phyloP scores from a whole-genome alignment of 805 yeast genomes.

The Dipodascopsis uninucleata region DNA sequence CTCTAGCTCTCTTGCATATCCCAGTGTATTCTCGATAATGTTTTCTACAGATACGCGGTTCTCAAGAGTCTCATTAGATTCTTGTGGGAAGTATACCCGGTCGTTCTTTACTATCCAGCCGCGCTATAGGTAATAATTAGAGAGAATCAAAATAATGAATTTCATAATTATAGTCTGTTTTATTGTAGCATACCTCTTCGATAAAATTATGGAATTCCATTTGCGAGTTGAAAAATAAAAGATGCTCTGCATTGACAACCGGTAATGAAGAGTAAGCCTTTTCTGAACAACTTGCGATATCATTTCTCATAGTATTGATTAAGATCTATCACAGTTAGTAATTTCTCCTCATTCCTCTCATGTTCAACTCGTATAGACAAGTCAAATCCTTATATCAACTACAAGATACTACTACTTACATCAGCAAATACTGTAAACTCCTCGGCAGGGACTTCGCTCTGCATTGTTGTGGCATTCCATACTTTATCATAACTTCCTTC shows the following conservation, averaged over 20 bases:
- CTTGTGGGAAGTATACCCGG: slow-evolving; percentile 37
- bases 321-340: slow-evolving; percentile 11
- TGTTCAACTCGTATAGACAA: neutral
- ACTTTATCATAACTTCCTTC: slow-evolving; percentile 95
- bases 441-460: slow-evolving; percentile 48
- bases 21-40: slow-evolving; percentile 67
- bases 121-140: slow-evolving; percentile 33
- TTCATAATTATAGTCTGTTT: neutral
- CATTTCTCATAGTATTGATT: slow-evolving; percentile 71
- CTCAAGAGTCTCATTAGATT: slow-evolving; percentile 35
- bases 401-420: slow-evolving; percentile 11
- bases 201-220: slow-evolving; percentile 54
- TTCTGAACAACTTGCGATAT: slow-evolving; percentile 81
- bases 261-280: slow-evolving; percentile 74
- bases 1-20: slow-evolving; percentile 87
- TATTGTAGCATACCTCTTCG: slow-evolving; percentile 33
- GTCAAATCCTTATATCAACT: neutral
- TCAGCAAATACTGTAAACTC: slow-evolving; percentile 79
- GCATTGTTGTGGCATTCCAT: slow-evolving; percentile 66
- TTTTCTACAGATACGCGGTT: slow-evolving; percentile 42
- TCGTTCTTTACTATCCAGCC: slow-evolving; percentile 59
- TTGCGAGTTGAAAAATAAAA: slow-evolving; percentile 66
- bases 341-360: neutral
- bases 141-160: neutral
- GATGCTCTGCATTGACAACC: slow-evolving; percentile 72